Conservation (phyloP, 2,329 filamentous ascomycete genomes). For the Diplodia intermedia region DNA sequence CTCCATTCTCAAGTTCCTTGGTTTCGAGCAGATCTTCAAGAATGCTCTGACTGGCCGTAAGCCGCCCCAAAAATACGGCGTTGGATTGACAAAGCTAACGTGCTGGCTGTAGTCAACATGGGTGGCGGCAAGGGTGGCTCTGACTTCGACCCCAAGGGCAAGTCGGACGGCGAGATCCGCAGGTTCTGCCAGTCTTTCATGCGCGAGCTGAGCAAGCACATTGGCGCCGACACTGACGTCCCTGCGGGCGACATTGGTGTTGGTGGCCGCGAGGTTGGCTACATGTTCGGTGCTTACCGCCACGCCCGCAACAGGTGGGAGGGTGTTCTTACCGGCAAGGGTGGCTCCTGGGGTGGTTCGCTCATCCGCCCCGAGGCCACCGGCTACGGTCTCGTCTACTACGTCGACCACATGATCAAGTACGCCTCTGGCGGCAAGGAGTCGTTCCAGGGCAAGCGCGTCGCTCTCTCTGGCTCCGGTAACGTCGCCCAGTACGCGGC, state of each 20-base stretch:
- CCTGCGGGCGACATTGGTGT: slow-evolving; percentile 98
- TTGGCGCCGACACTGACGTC: slow-evolving; percentile 93
- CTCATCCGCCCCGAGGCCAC: slow-evolving; percentile 97
- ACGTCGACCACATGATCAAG: slow-evolving; percentile 93
- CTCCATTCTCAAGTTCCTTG: slow-evolving; percentile 88
- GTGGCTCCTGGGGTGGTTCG: slow-evolving; percentile 87
- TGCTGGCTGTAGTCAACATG: slow-evolving; percentile 72
- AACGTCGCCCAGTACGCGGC: slow-evolving; percentile 98
- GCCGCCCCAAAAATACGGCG: slow-evolving; percentile 42
- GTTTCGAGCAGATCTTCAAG: slow-evolving; percentile 99
- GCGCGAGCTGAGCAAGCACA: slow-evolving; percentile 94
- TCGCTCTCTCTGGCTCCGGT: slow-evolving; percentile 94
- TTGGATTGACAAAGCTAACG: slow-evolving; percentile 18
- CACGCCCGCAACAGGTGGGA: slow-evolving; percentile 89
- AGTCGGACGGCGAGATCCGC: slow-evolving; percentile 95
- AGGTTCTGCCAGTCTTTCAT: slow-evolving; percentile 97
- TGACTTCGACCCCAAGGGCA: slow-evolving; percentile 99
- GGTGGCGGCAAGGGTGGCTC: slow-evolving; percentile 97
- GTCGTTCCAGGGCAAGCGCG: slow-evolving; percentile 86
- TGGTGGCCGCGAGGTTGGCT: slow-evolving; percentile 89
- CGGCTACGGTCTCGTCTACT: slow-evolving; percentile 95
- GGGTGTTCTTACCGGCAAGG: slow-evolving; percentile 96
- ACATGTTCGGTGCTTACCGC: slow-evolving; percentile 93
- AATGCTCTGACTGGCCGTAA: slow-evolving; percentile 94
- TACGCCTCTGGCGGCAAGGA: slow-evolving; percentile 81